Base-by-base conservation (phyloP, 73 alveolate genomes). In the Breviolum minutum region DNA sequence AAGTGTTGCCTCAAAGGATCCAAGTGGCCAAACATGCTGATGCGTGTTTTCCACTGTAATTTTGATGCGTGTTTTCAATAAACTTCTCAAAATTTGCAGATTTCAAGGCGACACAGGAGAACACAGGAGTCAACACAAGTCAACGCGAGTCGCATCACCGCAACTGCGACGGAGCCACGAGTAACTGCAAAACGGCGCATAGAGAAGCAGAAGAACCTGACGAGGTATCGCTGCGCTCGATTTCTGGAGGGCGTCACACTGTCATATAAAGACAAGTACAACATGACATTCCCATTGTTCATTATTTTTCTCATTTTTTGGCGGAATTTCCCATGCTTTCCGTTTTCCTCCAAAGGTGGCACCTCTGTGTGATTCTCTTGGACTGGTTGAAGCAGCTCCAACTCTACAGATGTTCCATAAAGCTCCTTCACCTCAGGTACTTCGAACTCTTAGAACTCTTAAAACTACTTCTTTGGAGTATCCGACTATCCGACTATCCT, bases 111-210 rank as follows among this genome's bases (percentile, higher is more conserved):
- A 14, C 17, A 22, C 77, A 68, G 17, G n/a, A 68, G 76, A 22
- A 27, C 32, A 40, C 48, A 17, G 90, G 66, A 30, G 66, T 27
- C 48, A 11, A 20, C 62, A 20, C 60, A 19, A 30, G 27, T 26
- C 13, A 11, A 13, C 83, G 48, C 83, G 48, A 73, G 14, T 26
- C n/a, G 22, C 83, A 26, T 73, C 83, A 9, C n/a, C n/a, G 82
- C n/a, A n/a, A n/a, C n/a, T n/a, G n/a, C 20, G 26, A 63, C 73
- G 76, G 22, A 74, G 98, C 40, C 16, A 27, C 98, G 98, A 92
- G 27, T 92, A 63, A 27, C 98, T 92, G 90, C 98, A 92, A 26
- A 92, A 92, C 2, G 98, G 98, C 20, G 98, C 98, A 60, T 92
- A 92, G n/a, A 92, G 81, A 17, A 92, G 90, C 24, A 92, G 74